A percentile compares a stretch with the other conserved stretches of the same genome.
Evolutionary conservation across 208 protist species (phyloP).

Genomic region (Trichomonas vaginalis): DNA sequence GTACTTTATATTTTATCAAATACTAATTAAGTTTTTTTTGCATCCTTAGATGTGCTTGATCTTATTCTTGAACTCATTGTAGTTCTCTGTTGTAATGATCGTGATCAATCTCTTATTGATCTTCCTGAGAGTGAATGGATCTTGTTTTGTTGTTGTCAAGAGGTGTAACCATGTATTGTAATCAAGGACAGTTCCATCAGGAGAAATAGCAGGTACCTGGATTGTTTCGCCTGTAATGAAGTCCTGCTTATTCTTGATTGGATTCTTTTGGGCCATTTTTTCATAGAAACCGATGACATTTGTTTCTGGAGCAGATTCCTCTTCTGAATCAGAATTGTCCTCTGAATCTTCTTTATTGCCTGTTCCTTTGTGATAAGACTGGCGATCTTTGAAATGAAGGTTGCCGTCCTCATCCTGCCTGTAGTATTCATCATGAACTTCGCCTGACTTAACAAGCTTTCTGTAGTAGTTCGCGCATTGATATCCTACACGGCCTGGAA

Average conservation of each 20-base stretch:
- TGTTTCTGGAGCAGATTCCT: not conserved
- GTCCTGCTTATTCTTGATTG: not conserved
- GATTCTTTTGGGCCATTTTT: not conserved
- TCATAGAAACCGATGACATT: not conserved
- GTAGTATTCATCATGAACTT: not conserved
- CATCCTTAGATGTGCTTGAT: not conserved
- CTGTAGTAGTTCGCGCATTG: conserved; percentile 27
- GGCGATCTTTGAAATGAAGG: not conserved
- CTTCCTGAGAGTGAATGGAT: not conserved
- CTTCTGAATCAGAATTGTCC: not conserved
- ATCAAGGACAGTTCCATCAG: not conserved
- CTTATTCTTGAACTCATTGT: not conserved
- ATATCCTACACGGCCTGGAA: conserved; percentile 49
- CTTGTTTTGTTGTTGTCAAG: not conserved
- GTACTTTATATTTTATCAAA: too few species aligned
- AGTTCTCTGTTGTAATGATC: not conserved
- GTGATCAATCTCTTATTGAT: not conserved
- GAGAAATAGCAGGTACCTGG: not conserved
- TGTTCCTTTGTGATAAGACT: not conserved
- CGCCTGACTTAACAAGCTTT: not conserved
- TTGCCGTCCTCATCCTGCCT: not conserved
- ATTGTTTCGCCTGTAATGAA: not conserved
- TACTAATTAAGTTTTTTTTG: not conserved
- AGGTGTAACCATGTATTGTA: not conserved
- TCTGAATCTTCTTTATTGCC: not conserved